Conservation (phyloP, 768 basidiomycete genomes). For the Suillus discolor region DNA sequence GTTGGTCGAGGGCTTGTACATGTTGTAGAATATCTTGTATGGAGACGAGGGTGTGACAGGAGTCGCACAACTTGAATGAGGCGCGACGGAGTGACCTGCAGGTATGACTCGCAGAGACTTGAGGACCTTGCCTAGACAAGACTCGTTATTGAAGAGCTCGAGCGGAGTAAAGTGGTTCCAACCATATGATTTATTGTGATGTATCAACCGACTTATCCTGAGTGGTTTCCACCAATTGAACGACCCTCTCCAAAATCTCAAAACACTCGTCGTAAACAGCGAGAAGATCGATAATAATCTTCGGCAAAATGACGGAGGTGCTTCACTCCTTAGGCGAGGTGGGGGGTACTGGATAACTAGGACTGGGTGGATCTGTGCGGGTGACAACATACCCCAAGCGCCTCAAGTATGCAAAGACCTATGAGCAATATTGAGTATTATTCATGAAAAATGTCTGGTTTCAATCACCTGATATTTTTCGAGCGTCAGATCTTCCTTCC, state of each 20-base stretch:
- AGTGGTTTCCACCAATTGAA: constrained; percentile 73
- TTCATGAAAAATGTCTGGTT: constrained; percentile 15
- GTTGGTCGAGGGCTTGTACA: constrained; percentile 88
- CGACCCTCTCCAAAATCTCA: constrained; percentile 14
- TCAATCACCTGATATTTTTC: constrained; percentile 82
- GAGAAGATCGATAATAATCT: constrained; percentile 18
- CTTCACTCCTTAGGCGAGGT: constrained; percentile 25
- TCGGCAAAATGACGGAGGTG: background rate
- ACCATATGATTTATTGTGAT: constrained; percentile 57
- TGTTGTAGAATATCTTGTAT: constrained; percentile 84
- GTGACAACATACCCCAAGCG: constrained; percentile 90
- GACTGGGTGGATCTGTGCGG: constrained; percentile 63
- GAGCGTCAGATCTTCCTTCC: constrained; percentile 70
- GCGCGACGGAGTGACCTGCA: constrained; percentile 56
- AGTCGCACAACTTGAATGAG: constrained; percentile 9
- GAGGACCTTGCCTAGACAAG: constrained; percentile 62
- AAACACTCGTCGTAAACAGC: constrained; percentile 9
- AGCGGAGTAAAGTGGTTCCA: constrained; percentile 20
- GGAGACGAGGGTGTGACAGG: constrained; percentile 42
- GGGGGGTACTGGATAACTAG: constrained; percentile 55
- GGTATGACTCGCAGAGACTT: constrained; percentile 71
- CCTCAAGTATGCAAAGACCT: constrained; percentile 94
- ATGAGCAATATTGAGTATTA: background rate
- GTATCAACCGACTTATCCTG: constrained; percentile 47
- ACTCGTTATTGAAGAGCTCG: constrained; percentile 11